Base-by-base conservation (phyloP, 2,329 filamentous ascomycete genomes). In the Hymenoscyphus albidus region DNA sequence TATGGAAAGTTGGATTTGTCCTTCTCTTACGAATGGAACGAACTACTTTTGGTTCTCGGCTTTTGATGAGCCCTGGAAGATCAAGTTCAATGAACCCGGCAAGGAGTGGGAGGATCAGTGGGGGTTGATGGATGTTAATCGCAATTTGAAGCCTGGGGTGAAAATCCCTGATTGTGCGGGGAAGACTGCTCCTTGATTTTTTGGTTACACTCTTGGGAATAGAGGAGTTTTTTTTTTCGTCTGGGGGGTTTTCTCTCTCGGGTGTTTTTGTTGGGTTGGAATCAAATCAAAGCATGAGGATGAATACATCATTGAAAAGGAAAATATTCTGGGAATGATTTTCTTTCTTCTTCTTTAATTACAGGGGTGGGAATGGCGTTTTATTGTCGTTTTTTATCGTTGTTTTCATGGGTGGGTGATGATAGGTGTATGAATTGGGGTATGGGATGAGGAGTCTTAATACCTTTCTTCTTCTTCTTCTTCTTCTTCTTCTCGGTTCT, bases 11-110 rank as follows among this genome's bases (percentile, higher is more conserved):
- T 98, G 91, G 89, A 87, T 98, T 0, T 98, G 94, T 76, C 82
- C 86, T 61, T 88, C 90, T 12, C 78, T 97, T 68, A 80, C 80
- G 31, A 96, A 97, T 73, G 90, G 88, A 57, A 97, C 93, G 1
- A 88, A 96, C 70, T 98, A 96, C 76, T 97, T 97, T 75, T 98
- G 94, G 94, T 97, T 98, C 76, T 91, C 93, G 75, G 92, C 93
- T 10, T 98, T 97, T 75, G 94, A 98, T 75, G 94, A 98, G 81
- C 93, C 93, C 2, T 98, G 94, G 94, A 97, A 98, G 80, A 81
- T 89, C 63, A 74, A 77, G 18, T 97, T 88, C 79, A 89, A 97
- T 76, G 81, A 80, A 5, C 59, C 78, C 64, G 80, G 82, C 51
- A 82, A 94, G 79, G 83, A 90, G 61, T 97, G 93, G 93, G 94